Conservation (phyloP, 148 eudicot genomes). For the Vaccinium macrocarpon region DNA sequence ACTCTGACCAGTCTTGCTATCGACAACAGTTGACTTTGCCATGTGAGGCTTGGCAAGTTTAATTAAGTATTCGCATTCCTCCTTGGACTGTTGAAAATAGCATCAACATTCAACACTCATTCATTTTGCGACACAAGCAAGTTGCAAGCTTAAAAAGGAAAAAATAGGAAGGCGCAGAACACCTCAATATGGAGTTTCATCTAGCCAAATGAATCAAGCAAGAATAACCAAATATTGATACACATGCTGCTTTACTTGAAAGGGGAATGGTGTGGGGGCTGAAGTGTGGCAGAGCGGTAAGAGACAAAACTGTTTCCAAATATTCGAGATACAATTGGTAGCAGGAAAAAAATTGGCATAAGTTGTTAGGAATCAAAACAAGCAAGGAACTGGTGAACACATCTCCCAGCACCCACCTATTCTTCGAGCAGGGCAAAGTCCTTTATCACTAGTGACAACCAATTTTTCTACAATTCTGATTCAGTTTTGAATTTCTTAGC, state of each 20-base stretch:
- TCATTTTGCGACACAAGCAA: neutral
- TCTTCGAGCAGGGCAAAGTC: too few relatives aligned
- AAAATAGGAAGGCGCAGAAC: too few relatives aligned
- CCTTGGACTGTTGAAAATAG: slow-evolving; percentile 64
- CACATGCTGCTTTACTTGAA: neutral
- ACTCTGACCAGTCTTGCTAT: slow-evolving; percentile 86
- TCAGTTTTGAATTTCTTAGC: neutral
- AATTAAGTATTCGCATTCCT: slow-evolving; percentile 83
- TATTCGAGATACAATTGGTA: neutral
- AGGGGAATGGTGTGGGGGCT: neutral
- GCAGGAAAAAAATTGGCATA: neutral
- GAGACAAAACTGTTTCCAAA: neutral
- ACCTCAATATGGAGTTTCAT: neutral
- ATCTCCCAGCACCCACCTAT: neutral
- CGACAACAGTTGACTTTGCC: slow-evolving; percentile 90
- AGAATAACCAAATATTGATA: neutral
- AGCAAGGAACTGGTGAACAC: neutral
- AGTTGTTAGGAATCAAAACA: neutral
- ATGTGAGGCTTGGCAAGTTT: slow-evolving; percentile 83
- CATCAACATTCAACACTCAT: slow-evolving; percentile 14
- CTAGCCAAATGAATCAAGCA: neutral
- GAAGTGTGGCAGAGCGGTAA: neutral
- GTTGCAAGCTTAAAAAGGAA: too few relatives aligned
- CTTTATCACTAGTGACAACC: neutral
- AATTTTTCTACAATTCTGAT: neutral